phyloP scores from a whole-genome alignment of 2,329 filamentous ascomycete species.

The Tolypocladium inflatum region DNA sequence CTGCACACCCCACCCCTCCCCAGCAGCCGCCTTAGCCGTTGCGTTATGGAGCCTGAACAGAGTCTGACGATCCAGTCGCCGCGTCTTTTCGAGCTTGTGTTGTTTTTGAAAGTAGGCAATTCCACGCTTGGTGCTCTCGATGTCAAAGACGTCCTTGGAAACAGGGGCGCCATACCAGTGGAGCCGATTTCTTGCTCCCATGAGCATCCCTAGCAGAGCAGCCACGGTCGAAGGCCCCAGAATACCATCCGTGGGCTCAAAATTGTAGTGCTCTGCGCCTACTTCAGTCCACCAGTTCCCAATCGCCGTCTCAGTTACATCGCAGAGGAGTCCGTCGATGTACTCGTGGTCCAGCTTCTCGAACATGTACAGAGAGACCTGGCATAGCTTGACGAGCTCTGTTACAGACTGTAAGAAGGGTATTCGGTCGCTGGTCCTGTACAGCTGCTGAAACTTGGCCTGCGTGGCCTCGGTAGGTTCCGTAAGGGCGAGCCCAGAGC shows the following conservation, averaged over 20 bases:
- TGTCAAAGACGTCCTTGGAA: constrained; percentile 84
- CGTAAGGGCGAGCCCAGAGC: constrained; percentile 73
- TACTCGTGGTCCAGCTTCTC: constrained; percentile 81
- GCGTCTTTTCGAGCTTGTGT: constrained; percentile 67
- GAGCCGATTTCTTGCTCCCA: constrained; percentile 83
- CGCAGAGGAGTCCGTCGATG: constrained; percentile 84
- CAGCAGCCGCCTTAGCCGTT: constrained; percentile 84
- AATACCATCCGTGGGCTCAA: constrained; percentile 87
- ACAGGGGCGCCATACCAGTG: constrained; percentile 78
- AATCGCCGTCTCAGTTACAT: constrained; percentile 82
- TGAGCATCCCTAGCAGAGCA: constrained; percentile 74
- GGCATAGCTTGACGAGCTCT: constrained; percentile 85
- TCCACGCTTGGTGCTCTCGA: constrained; percentile 70
- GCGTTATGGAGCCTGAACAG: constrained; percentile 68
- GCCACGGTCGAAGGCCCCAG: constrained; percentile 87
- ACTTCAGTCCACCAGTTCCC: constrained; percentile 96
- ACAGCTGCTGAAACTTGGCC: constrained; percentile 86
- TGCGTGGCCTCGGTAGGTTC: constrained; percentile 72
- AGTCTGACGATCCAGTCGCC: constrained; percentile 75
- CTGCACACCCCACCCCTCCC: constrained; percentile 86
- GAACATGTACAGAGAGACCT: constrained; percentile 81
- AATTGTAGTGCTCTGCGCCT: constrained; percentile 82
- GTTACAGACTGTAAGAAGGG: constrained; percentile 69
- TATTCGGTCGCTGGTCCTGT: constrained; percentile 76
- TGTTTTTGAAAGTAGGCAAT: constrained; percentile 86